phyloP scores from a whole-genome alignment of 2,329 filamentous ascomycete species.

The Paracoccidioides brasiliensis region DNA sequence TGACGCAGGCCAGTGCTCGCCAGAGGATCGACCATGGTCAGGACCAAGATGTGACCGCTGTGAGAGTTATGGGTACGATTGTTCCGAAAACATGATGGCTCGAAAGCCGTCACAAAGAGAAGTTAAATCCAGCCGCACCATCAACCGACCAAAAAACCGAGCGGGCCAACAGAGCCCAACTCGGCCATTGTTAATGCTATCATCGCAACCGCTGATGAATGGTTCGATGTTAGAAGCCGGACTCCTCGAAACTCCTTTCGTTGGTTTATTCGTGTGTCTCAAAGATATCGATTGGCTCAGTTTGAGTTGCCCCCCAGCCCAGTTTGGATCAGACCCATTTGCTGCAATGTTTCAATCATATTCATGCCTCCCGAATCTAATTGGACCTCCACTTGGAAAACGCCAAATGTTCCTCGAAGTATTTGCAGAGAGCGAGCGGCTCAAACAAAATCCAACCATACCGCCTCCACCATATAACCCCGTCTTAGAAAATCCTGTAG shows the following conservation, averaged over 20 bases:
- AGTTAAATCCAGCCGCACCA: slow-evolving; percentile 5
- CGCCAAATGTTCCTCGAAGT: slow-evolving; percentile 13
- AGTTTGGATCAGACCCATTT: slow-evolving; percentile 9
- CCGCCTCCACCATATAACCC: not conserved
- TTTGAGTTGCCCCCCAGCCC: slow-evolving; percentile 7
- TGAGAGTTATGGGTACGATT: slow-evolving; percentile 13
- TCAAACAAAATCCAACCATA: slow-evolving; percentile 8
- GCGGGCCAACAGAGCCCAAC: slow-evolving; percentile 6
- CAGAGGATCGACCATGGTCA: slow-evolving; percentile 12
- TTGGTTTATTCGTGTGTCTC: slow-evolving; percentile 11
- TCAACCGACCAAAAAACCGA: slow-evolving; percentile 6
- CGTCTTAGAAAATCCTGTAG: slow-evolving; percentile 6
- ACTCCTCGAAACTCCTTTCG: slow-evolving; percentile 10
- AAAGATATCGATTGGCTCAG: slow-evolving; percentile 11
- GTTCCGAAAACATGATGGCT: slow-evolving; percentile 13
- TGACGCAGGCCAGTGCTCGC: slow-evolving; percentile 11
- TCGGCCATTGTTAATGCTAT: slow-evolving; percentile 6
- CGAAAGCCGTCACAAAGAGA: slow-evolving; percentile 12
- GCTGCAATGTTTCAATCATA: slow-evolving; percentile 11
- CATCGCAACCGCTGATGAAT: not conserved
- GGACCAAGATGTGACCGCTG: slow-evolving; percentile 13
- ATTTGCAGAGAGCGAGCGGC: slow-evolving; percentile 9
- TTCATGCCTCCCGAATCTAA: slow-evolving; percentile 10
- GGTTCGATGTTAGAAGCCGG: slow-evolving; percentile 2
- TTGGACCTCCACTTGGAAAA: slow-evolving; percentile 10